Evolutionary conservation across 2,329 filamentous ascomycete genomes (phyloP).

Genomic region (Fusarium phyllophilum): DNA sequence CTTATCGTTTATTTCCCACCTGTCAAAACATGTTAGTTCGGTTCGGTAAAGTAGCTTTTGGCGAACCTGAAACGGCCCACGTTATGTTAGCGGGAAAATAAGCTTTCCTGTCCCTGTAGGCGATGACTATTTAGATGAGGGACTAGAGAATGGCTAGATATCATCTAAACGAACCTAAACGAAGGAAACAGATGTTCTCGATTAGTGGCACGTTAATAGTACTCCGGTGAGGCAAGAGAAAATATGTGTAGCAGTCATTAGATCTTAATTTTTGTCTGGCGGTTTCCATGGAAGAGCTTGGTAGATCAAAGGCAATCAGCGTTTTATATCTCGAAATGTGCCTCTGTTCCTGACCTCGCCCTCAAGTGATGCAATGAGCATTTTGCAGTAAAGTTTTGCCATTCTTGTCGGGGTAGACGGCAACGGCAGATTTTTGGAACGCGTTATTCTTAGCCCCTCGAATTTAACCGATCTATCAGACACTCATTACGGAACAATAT

Average conservation of each 20-base stretch:
- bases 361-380: neutral
- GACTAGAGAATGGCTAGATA: neutral
- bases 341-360: neutral
- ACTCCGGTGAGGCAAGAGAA: accelerated
- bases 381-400: no score
- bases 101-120: neutral
- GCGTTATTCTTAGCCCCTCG: neutral
- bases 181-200: neutral
- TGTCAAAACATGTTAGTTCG: neutral
- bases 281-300: accelerated
- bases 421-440: accelerated
- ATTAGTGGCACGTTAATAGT: accelerated
- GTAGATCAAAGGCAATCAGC: neutral
- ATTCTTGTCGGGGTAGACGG: neutral
- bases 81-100: neutral
- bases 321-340: neutral
- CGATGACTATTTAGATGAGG: neutral
- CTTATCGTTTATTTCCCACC: neutral
- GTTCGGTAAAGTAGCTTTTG: neutral
- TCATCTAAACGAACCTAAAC: accelerated
- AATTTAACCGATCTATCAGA: neutral
- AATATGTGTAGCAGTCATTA: accelerated
- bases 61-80: neutral
- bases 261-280: accelerated
- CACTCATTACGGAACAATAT: neutral